Conservation (phyloP, 495 filamentous ascomycete species). For the Podospora pseudopauciseta region DNA sequence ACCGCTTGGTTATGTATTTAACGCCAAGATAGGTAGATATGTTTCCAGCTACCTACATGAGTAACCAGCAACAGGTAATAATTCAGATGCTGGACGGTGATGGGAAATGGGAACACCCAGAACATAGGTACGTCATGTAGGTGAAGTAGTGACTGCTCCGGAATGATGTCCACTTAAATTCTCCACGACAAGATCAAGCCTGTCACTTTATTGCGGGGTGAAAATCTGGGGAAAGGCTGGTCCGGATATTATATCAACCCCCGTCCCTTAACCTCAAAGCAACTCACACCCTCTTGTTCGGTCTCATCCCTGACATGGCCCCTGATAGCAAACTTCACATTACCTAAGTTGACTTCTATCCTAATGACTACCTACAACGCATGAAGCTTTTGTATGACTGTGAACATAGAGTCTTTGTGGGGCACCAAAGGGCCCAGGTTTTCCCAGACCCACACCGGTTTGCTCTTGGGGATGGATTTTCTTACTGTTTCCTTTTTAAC, state of each 20-base stretch:
- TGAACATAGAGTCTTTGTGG: neutral
- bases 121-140: too few relatives aligned
- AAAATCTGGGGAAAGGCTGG: slow-evolving; percentile 7
- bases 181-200: neutral
- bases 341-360: neutral
- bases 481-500: too few relatives aligned
- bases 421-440: too few relatives aligned
- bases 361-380: neutral
- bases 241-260: slow-evolving; percentile 1
- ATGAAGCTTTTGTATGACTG: neutral
- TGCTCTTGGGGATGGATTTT: too few relatives aligned
- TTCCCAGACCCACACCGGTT: too few relatives aligned
- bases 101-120: too few relatives aligned
- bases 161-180: neutral
- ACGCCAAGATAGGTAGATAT: too few relatives aligned
- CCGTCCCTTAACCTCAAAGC: neutral
- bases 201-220: neutral
- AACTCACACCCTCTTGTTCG: slow-evolving; percentile 1
- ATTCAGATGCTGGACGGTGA: too few relatives aligned
- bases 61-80: too few relatives aligned
- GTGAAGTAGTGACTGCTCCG: neutral
- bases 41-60: too few relatives aligned
- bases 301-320: neutral
- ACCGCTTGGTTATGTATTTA: neutral
- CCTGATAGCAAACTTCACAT: neutral